A percentile compares a stretch with the other conserved stretches of the same genome.
Evolutionary conservation across 352 stramenopile species (phyloP).

Genomic region (Phytophthora pini): DNA sequence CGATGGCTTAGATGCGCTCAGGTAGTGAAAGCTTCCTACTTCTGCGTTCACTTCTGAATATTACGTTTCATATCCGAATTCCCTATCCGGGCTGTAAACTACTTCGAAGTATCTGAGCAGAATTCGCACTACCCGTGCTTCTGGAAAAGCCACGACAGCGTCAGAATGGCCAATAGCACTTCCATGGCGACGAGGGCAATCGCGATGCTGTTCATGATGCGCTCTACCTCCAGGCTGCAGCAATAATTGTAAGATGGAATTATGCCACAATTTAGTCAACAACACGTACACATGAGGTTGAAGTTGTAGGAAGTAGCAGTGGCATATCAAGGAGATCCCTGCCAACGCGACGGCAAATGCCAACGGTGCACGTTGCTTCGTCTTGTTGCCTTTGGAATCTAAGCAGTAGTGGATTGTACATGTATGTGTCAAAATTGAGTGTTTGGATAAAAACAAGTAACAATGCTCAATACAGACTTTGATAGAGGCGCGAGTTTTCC

Average conservation of each 20-base stretch:
- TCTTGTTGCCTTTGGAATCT: slow-evolving; percentile 89
- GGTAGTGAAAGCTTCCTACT: slow-evolving; percentile 25
- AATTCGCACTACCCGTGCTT: slow-evolving; percentile 8
- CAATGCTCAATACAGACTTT: slow-evolving; percentile 41
- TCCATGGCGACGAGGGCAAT: slow-evolving; percentile 66
- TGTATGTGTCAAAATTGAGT: neutral
- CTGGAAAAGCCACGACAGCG: slow-evolving; percentile 39
- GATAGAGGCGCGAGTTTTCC: slow-evolving; percentile 69
- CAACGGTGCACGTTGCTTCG: slow-evolving; percentile 63
- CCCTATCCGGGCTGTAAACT: slow-evolving; percentile 7
- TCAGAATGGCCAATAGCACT: slow-evolving; percentile 54
- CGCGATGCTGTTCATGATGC: slow-evolving; percentile 66
- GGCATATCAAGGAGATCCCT: slow-evolving; percentile 60
- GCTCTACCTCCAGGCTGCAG: slow-evolving; percentile 62
- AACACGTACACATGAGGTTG: slow-evolving; percentile 78
- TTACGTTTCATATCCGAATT: slow-evolving; percentile 30
- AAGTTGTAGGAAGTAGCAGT: slow-evolving; percentile 77
- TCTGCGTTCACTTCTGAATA: slow-evolving; percentile 34
- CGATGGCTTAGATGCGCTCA: slow-evolving; percentile 56
- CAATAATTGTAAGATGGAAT: neutral
- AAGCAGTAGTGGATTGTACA: neutral
- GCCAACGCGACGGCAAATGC: slow-evolving; percentile 62
- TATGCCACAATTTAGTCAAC: neutral
- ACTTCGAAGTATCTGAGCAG: neutral
- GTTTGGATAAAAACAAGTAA: neutral